phyloP scores from a whole-genome alignment of 352 stramenopile genomes.

The Pythium brachiatum region DNA sequence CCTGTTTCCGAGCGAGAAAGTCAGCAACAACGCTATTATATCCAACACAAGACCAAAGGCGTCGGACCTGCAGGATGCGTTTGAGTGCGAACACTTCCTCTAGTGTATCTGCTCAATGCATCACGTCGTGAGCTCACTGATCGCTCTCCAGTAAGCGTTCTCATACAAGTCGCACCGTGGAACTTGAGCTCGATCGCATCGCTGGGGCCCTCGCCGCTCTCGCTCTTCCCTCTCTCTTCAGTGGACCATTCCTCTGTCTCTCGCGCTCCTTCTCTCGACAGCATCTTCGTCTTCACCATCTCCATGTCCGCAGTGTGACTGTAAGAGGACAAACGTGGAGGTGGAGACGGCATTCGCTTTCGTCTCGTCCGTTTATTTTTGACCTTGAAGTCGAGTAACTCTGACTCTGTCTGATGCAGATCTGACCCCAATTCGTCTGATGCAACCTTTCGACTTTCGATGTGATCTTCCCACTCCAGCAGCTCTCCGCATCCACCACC shows the following conservation, averaged over 20 bases:
- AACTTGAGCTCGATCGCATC: constrained; percentile 42
- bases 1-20: neutral
- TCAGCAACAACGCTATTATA: neutral
- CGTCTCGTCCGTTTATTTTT: neutral
- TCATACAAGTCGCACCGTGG: constrained; percentile 24
- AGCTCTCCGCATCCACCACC: neutral
- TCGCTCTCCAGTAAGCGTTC: neutral
- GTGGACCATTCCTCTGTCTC: neutral
- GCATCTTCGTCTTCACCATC: neutral
- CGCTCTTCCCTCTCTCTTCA: neutral
- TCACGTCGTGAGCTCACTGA: neutral
- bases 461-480: neutral
- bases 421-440: constrained; percentile 3
- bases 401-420: neutral
- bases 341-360: neutral
- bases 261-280: neutral
- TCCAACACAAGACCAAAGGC: neutral
- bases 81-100: constrained; percentile 63
- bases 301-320: neutral
- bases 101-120: constrained; percentile 33
- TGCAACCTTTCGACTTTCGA: constrained; percentile 7
- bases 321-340: too few species aligned
- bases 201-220: neutral
- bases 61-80: constrained; percentile 34
- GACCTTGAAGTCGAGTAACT: neutral